These are phyloP conservation scores for Colletotrichum paranaense DNA, from an alignment of 2,329 filamentous ascomycete species.

Conservation along the genomic window DNA sequence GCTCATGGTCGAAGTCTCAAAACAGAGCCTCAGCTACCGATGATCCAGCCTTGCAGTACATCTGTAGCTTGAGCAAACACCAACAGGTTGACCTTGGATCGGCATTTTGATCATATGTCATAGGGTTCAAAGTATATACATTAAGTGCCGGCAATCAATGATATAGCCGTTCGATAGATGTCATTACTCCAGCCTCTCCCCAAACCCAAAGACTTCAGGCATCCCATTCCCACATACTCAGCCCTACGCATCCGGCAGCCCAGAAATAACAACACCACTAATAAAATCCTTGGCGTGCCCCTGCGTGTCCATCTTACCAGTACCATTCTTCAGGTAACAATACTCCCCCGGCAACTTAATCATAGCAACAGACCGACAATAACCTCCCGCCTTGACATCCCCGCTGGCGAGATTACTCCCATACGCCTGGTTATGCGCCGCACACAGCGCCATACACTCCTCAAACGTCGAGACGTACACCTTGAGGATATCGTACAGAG, in stretches of 20 bases:
- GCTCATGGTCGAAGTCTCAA: too few relatives aligned
- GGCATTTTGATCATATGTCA: too few relatives aligned
- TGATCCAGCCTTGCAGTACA: too few relatives aligned
- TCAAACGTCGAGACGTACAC: slow-evolving; percentile 37
- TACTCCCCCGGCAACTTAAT: slow-evolving; percentile 37
- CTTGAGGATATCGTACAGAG: slow-evolving; percentile 36
- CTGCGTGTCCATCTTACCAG: slow-evolving; percentile 33
- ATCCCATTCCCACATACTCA: neutral
- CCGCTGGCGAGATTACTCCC: slow-evolving; percentile 8
- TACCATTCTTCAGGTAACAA: slow-evolving; percentile 40
- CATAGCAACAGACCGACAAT: slow-evolving; percentile 36
- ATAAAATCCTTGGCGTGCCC: slow-evolving; percentile 19
- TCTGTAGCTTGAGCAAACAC: too few relatives aligned
- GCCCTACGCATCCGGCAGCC: neutral
- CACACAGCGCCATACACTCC: slow-evolving; percentile 38
- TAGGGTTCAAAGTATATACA: too few relatives aligned
- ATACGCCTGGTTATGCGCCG: slow-evolving; percentile 31
- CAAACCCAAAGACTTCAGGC: neutral
- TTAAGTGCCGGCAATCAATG: too few relatives aligned
- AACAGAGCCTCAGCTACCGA: too few relatives aligned
- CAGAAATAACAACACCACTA: slow-evolving; percentile 31
- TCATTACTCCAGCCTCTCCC: too few relatives aligned
- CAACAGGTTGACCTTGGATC: too few relatives aligned
- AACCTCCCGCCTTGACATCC: slow-evolving; percentile 8
- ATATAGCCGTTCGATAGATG: too few relatives aligned